These are phyloP conservation scores for Musa acuminata DNA, from an alignment of 176 grass and related monocot species.

Conservation along the genomic window DNA sequence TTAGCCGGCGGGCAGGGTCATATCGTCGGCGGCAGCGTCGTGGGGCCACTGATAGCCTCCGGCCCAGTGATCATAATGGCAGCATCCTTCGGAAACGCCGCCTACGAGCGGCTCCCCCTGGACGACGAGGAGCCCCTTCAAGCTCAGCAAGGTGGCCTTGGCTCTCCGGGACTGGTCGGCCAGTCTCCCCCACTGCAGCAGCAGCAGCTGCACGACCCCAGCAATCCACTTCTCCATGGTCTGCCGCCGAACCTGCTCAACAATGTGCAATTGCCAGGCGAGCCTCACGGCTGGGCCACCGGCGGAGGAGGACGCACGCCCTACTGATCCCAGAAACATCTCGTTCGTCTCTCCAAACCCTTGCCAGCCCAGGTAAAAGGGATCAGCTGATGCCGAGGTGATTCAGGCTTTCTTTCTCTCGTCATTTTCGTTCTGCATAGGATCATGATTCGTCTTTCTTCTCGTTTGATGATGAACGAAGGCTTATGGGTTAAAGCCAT, in stretches of 20 bases:
- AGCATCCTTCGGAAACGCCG: conserved; percentile 66
- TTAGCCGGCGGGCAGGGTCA: conserved; percentile 70
- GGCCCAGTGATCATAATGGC: conserved; percentile 21
- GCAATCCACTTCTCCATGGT: conserved; percentile 56
- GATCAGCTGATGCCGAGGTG: too few relatives aligned
- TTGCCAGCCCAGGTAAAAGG: too few relatives aligned
- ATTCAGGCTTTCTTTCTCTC: too few relatives aligned
- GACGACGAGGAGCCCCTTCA: conserved; percentile 49
- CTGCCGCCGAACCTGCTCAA: conserved; percentile 60
- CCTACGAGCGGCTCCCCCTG: conserved; percentile 67
- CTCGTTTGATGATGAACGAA: too few relatives aligned
- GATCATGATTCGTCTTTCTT: too few relatives aligned
- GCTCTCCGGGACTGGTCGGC: conserved; percentile 25
- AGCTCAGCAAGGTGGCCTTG: conserved; percentile 24
- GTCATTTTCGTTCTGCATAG: too few relatives aligned
- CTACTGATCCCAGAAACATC: not conserved
- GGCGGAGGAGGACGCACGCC: conserved; percentile 4
- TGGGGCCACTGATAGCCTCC: too few relatives aligned
- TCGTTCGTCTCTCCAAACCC: too few relatives aligned
- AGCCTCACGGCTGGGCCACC: conserved; percentile 38
- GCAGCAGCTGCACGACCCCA: conserved; percentile 28
- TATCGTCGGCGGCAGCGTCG: conserved; percentile 48
- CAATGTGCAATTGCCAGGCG: conserved; percentile 57
- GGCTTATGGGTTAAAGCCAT: too few relatives aligned
- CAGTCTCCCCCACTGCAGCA: conserved; percentile 32